phyloP scores from a whole-genome alignment of 148 eudicot genomes.

The Heliamphora exappendiculata region DNA sequence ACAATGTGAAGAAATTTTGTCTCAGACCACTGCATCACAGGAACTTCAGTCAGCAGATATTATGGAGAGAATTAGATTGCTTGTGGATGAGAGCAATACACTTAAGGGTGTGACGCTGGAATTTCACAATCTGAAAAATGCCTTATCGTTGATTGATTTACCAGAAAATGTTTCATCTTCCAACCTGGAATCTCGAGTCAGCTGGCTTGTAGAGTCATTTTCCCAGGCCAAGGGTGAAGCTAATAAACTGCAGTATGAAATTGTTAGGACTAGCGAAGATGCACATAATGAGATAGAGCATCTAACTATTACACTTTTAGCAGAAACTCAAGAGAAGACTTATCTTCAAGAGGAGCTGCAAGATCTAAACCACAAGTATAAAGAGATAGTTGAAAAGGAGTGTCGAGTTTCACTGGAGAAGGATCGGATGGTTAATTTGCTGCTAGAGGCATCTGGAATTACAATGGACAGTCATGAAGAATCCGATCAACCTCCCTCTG shows the following conservation, averaged over 20 bases:
- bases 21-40: slow-evolving; percentile 35
- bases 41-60: slow-evolving; percentile 43
- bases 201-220: slow-evolving; percentile 66
- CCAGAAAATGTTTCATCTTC: slow-evolving; percentile 54
- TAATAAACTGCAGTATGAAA: slow-evolving; percentile 42
- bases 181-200: slow-evolving; percentile 51
- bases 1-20: slow-evolving; percentile 49
- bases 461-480: slow-evolving; percentile 26
- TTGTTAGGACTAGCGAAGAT: slow-evolving; percentile 34
- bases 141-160: slow-evolving; percentile 46
- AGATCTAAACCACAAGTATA: slow-evolving; percentile 37
- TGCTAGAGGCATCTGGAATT: slow-evolving; percentile 62
- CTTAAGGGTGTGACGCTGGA: slow-evolving; percentile 42
- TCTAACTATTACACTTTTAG: slow-evolving; percentile 43
- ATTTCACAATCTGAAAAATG: slow-evolving; percentile 41
- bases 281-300: slow-evolving; percentile 44
- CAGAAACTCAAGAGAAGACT: slow-evolving; percentile 52
- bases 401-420: slow-evolving; percentile 47
- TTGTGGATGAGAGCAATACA: slow-evolving; percentile 56
- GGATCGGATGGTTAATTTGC: slow-evolving; percentile 37
- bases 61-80: slow-evolving; percentile 51
- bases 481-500: slow-evolving; percentile 18
- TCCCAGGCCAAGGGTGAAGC: slow-evolving; percentile 46
- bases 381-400: slow-evolving; percentile 38
- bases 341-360: slow-evolving; percentile 51